Conservation (phyloP, 192 early-diverging fungal genomes). For the Thoreauomyces humboldtii region DNA sequence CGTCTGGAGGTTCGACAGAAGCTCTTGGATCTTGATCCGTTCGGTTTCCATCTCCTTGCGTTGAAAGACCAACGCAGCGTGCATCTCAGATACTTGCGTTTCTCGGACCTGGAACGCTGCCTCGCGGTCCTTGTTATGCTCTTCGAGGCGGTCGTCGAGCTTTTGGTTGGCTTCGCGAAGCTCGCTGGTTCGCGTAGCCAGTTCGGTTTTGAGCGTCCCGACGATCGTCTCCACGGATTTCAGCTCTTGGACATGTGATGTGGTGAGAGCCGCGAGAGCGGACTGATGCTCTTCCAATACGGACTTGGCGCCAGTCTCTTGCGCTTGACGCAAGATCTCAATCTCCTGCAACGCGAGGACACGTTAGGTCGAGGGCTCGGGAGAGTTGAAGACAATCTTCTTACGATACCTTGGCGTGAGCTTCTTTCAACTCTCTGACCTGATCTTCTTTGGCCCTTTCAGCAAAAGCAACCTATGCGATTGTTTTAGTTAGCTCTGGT, state of each 20-base stretch:
- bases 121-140: constrained; percentile 1
- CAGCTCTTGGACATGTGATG: background rate
- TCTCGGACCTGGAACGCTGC: background rate
- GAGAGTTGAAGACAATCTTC: too few species aligned
- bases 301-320: too few species aligned
- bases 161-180: background rate
- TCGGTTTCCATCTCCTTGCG: background rate
- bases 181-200: too few species aligned
- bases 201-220: background rate
- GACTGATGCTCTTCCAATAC: too few species aligned
- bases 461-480: too few species aligned
- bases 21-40: background rate
- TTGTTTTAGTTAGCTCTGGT: too few species aligned
- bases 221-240: background rate
- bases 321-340: too few species aligned
- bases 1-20: background rate
- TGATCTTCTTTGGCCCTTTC: too few species aligned
- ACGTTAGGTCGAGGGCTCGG: too few species aligned
- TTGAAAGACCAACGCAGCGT: background rate
- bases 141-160: background rate
- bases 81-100: background rate
- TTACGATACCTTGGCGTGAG: too few species aligned
- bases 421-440: background rate
- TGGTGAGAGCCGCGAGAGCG: background rate
- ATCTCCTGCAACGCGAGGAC: too few species aligned